A percentile compares a stretch with the other conserved stretches of the same genome.
phyloP scores from a whole-genome alignment of 75 land plant genomes.

The Sequoiadendron giganteum region DNA sequence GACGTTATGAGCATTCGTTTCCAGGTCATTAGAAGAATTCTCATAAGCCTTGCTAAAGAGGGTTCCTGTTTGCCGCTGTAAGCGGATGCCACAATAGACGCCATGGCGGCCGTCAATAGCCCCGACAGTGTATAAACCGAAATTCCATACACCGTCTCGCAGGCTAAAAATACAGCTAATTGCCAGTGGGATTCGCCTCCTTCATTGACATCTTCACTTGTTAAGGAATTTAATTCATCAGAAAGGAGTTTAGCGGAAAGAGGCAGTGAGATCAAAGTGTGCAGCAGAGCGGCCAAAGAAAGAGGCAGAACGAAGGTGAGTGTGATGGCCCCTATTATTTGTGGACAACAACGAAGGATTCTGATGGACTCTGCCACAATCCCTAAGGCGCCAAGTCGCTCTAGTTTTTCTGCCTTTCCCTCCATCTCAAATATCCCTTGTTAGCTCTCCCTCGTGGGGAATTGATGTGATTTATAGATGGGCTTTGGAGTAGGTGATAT shows the following conservation, averaged over 20 bases:
- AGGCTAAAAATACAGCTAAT: slow-evolving; percentile 19
- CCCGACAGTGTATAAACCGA: slow-evolving; percentile 42
- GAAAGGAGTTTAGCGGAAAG: slow-evolving; percentile 33
- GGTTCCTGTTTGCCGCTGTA: slow-evolving; percentile 38
- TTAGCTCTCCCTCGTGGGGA: no score
- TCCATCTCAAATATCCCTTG: slow-evolving; percentile 17
- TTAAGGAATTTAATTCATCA: slow-evolving; percentile 18
- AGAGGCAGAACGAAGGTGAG: slow-evolving; percentile 64
- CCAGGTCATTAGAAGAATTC: slow-evolving; percentile 71
- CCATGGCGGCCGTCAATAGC: slow-evolving; percentile 65
- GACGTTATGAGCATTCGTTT: slow-evolving; percentile 62
- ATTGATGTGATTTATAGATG: no score
- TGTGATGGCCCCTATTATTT: slow-evolving; percentile 40
- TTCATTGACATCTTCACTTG: slow-evolving; percentile 17
- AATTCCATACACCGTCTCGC: slow-evolving; percentile 33
- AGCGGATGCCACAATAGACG: slow-evolving; percentile 55
- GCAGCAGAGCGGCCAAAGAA: slow-evolving; percentile 40
- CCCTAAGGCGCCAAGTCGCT: slow-evolving; percentile 46
- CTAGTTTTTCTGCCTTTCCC: slow-evolving; percentile 64
- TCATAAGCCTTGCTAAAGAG: slow-evolving; percentile 48
- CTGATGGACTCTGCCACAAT: slow-evolving; percentile 49
- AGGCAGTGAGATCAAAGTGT: slow-evolving; percentile 36
- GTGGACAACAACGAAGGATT: slow-evolving; percentile 28
- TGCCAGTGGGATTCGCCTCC: slow-evolving; percentile 23
- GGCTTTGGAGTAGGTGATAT: no score